Conservation (phyloP, 768 basidiomycete species). For the Naganishia vishniacii region DNA sequence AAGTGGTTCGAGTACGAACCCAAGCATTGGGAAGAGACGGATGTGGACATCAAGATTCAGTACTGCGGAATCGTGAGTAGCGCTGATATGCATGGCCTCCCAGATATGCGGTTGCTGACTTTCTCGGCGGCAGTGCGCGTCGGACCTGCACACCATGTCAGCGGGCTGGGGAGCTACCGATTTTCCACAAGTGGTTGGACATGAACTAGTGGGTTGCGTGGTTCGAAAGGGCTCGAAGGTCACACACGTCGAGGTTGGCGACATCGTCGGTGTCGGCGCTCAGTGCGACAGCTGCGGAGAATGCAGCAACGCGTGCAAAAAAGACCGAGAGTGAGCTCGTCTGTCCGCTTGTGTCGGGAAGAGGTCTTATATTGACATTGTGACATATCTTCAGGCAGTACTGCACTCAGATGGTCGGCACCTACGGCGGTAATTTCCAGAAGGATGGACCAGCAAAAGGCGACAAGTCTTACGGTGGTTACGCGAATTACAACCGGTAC, state of each 20-base stretch:
- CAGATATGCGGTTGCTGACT: background rate
- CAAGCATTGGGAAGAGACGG: slow-evolving; percentile 55
- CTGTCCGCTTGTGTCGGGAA: background rate
- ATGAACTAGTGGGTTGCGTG: slow-evolving; percentile 58
- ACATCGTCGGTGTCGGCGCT: slow-evolving; percentile 56
- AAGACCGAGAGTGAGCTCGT: slow-evolving; percentile 34
- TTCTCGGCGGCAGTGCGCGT: slow-evolving; percentile 50
- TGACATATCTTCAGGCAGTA: slow-evolving; percentile 5
- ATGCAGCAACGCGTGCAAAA: slow-evolving; percentile 53
- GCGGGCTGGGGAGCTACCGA: slow-evolving; percentile 49
- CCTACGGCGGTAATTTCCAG: slow-evolving; percentile 38
- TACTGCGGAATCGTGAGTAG: slow-evolving; percentile 39
- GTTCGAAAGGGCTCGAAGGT: slow-evolving; percentile 56
- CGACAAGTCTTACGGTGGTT: slow-evolving; percentile 39
- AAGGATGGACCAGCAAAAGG: slow-evolving; percentile 33
- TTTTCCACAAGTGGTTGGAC: slow-evolving; percentile 50
- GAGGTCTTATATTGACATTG: background rate
- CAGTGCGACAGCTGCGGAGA: slow-evolving; percentile 57
- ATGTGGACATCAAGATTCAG: slow-evolving; percentile 54
- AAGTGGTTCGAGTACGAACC: slow-evolving; percentile 53
- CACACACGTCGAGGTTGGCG: slow-evolving; percentile 57
- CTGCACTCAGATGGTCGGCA: slow-evolving; percentile 26
- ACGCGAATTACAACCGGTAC: slow-evolving; percentile 27
- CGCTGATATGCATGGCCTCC: background rate
- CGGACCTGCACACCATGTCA: slow-evolving; percentile 54